Evolutionary conservation across 2,329 filamentous ascomycete species (phyloP), one percentile per base, ranked within the genome.

Genomic region (Talaromyces sp.): DNA sequence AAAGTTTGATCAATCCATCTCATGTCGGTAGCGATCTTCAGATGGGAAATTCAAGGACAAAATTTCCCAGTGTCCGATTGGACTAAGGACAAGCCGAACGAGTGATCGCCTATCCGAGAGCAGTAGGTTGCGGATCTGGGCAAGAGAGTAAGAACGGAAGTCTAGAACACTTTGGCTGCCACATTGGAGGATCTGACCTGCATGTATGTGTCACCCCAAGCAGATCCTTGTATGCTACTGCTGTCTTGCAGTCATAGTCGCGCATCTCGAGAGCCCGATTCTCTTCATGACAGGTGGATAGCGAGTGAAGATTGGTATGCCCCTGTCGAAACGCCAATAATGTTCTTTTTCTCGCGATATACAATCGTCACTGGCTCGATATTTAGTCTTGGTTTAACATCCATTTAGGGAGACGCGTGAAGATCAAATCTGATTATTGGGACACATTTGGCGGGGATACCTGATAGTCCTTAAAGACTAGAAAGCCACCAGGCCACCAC

Each of bases 181-280:
- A 51, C 41, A 43, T 19, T 31, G 29, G 43, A 29, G 54, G 24
- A 31, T 50, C 48, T 43, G 43, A 31, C 48, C 43, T 58, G 59
- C 56, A 61, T 58, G 50, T 32, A 35, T 55, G 59, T 61, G 56
- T 32, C n/a, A 58, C 59, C 56, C 35, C 41, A 48, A 55, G 41
- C 52, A 56, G 56, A 46, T 32, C 14, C 41, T 48, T 26, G 27
- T 43, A 29, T 46, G 56, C 29, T 14, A 43, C 54, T 24, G n/a
- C 59, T 60, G 53, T 60, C 54, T 54, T 60, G 59, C 59, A 26
- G 52, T 38, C 19, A 57, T 60, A 60, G 54, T 60, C 52, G 56
- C 54, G n/a, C 48, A 27, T 29, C 26, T 46, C 21, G 19, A 46
- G 19, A 46, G 24, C 48, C 48, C 24, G 24, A 26, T 50, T 50